Percentiles rank a stretch among this genome's conserved stretches.
These are phyloP conservation scores for Fusarium heterosporum DNA, from an alignment of 2,329 filamentous ascomycete genomes.

Conservation along the genomic window DNA sequence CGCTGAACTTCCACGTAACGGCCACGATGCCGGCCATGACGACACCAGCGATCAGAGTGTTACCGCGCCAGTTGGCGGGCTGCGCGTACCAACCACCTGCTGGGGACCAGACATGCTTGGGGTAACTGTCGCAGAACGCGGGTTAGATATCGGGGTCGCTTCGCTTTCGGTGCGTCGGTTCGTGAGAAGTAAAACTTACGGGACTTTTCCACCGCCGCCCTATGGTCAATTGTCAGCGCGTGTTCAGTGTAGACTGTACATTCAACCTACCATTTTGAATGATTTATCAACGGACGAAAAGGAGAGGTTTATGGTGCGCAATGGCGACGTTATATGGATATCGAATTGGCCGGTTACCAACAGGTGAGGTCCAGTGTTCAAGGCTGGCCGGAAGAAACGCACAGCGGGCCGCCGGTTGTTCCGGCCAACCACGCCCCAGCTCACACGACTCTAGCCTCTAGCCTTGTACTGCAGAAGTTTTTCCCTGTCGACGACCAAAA, in stretches of 20 bases:
- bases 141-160: conserved; percentile 30
- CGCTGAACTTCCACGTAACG: conserved; percentile 77
- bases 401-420: conserved; percentile 44
- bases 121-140: conserved; percentile 71
- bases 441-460: conserved; percentile 51
- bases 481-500: conserved; percentile 45
- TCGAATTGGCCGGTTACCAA: conserved; percentile 30
- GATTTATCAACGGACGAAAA: conserved; percentile 52
- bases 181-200: conserved; percentile 58
- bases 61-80: conserved; percentile 93
- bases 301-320: conserved; percentile 44
- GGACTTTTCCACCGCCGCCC: conserved; percentile 80
- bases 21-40: conserved; percentile 76
- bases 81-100: conserved; percentile 97
- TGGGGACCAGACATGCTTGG: conserved; percentile 99
- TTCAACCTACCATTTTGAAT: conserved; percentile 67
- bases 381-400: conserved; percentile 31
- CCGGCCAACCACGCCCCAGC: conserved; percentile 41
- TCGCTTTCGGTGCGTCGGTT: conserved; percentile 28
- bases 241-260: not conserved
- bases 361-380: conserved; percentile 30
- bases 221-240: conserved; percentile 58
- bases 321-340: conserved; percentile 47
- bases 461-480: conserved; percentile 52
- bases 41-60: conserved; percentile 81